Percentiles rank a stretch among this genome's conserved stretches.
phyloP scores from a whole-genome alignment of 495 filamentous ascomycete species.

The Penicillium waksmanii region DNA sequence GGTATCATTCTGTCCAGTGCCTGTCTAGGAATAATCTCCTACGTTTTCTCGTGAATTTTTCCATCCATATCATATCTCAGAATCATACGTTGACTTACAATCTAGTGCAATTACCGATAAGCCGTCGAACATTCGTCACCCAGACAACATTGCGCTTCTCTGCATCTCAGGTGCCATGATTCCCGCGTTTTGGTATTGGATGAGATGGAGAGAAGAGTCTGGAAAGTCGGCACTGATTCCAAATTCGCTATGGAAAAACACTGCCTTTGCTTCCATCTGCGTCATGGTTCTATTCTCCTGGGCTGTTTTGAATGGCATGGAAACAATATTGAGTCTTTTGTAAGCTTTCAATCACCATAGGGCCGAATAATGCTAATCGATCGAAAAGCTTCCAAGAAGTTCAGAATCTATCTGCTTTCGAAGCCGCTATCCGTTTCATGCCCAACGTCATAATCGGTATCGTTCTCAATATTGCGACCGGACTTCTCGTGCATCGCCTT shows the following conservation, averaged over 20 bases:
- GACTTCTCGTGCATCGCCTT: constrained; percentile 54
- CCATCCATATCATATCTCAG: background rate
- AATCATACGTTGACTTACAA: background rate
- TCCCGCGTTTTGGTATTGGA: constrained; percentile 52
- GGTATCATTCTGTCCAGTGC: constrained; percentile 46
- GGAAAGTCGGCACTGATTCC: constrained; percentile 55
- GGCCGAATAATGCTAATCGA: constrained; percentile 6
- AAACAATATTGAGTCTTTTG: constrained; percentile 57
- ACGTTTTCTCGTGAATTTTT: constrained; percentile 46
- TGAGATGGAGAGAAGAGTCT: constrained; percentile 42
- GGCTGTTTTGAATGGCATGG: constrained; percentile 53
- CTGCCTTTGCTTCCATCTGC: constrained; percentile 52
- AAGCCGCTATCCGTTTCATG: constrained; percentile 57
- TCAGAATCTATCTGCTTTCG: constrained; percentile 45
- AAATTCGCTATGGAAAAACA: constrained; percentile 57
- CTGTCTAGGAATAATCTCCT: constrained; percentile 49
- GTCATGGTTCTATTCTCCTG: constrained; percentile 53
- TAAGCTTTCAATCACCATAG: constrained; percentile 12
- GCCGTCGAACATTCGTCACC: constrained; percentile 36
- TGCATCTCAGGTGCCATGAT: constrained; percentile 40
- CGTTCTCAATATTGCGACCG: constrained; percentile 55
- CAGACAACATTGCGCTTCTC: constrained; percentile 46
- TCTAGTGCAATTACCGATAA: constrained; percentile 42
- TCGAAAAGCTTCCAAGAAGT: constrained; percentile 50
- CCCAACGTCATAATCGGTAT: constrained; percentile 56